Conservation (phyloP, 805 yeast species). For the Clavispora carvajalis region DNA sequence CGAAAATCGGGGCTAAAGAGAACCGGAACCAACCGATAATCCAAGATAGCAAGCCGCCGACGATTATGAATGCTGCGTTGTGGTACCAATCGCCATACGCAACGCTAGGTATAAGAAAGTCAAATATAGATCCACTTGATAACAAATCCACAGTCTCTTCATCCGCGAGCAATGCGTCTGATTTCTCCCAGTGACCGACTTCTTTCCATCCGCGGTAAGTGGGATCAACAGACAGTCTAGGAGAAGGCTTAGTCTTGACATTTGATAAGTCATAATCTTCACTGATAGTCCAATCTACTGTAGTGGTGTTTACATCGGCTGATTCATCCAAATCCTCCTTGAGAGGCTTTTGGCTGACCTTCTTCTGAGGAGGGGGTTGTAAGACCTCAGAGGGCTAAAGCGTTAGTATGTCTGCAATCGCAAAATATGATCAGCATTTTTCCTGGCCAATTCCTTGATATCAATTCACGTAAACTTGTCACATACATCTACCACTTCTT, state of each 20-base stretch:
- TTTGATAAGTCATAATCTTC: slow-evolving; percentile 33
- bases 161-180: slow-evolving; percentile 57
- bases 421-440: background rate
- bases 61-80: slow-evolving; percentile 63
- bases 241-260: slow-evolving; percentile 32
- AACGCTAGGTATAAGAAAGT: slow-evolving; percentile 66
- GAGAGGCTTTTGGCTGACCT: slow-evolving; percentile 13
- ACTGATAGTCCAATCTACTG: slow-evolving; percentile 26
- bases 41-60: slow-evolving; percentile 72
- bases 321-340: slow-evolving; percentile 2
- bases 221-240: slow-evolving; percentile 54
- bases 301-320: slow-evolving; percentile 7
- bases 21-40: slow-evolving; percentile 71
- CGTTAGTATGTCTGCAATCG: slow-evolving; percentile 11
- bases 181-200: slow-evolving; percentile 79
- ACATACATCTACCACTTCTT: slow-evolving; percentile 10
- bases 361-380: slow-evolving; percentile 29
- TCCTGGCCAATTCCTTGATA: background rate
- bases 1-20: slow-evolving; percentile 75
- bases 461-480: background rate
- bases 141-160: slow-evolving; percentile 71
- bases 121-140: slow-evolving; percentile 67
- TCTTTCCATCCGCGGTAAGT: slow-evolving; percentile 92
- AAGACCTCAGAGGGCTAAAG: slow-evolving; percentile 30
- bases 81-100: slow-evolving; percentile 97